Evolutionary conservation across 768 basidiomycete species (phyloP).

Genomic region (Kwoniella sp.): DNA sequence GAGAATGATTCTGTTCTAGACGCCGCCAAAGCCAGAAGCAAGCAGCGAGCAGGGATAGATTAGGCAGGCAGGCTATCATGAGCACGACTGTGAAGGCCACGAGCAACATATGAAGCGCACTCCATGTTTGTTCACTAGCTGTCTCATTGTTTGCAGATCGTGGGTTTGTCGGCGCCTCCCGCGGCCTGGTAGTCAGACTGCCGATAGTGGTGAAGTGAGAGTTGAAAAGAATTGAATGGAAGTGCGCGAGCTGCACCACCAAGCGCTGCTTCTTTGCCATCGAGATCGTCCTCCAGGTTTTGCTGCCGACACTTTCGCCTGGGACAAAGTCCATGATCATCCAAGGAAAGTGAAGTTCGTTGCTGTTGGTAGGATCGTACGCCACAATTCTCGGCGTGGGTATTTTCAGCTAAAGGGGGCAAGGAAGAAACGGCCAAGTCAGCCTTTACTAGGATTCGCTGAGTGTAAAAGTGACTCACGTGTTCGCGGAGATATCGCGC

Average conservation of each 20-base stretch:
- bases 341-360: not conserved
- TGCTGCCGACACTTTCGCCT: not conserved
- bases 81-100: too few relatives aligned
- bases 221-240: not conserved
- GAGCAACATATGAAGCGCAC: too few relatives aligned
- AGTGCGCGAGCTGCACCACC: not conserved
- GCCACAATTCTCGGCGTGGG: not conserved
- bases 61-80: too few relatives aligned
- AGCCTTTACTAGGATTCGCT: too few relatives aligned
- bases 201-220: not conserved
- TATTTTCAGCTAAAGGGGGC: not conserved
- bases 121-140: not conserved
- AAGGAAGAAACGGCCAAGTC: not conserved
- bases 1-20: too few relatives aligned
- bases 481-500: not conserved
- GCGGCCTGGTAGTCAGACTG: not conserved
- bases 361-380: not conserved
- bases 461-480: conserved; percentile 4
- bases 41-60: too few relatives aligned
- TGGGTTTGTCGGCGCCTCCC: too few relatives aligned
- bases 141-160: too few relatives aligned
- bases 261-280: not conserved
- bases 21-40: too few relatives aligned
- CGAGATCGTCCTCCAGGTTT: not conserved
- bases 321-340: not conserved